phyloP scores from a whole-genome alignment of 768 basidiomycete genomes.

The Pisolithus orientalis region DNA sequence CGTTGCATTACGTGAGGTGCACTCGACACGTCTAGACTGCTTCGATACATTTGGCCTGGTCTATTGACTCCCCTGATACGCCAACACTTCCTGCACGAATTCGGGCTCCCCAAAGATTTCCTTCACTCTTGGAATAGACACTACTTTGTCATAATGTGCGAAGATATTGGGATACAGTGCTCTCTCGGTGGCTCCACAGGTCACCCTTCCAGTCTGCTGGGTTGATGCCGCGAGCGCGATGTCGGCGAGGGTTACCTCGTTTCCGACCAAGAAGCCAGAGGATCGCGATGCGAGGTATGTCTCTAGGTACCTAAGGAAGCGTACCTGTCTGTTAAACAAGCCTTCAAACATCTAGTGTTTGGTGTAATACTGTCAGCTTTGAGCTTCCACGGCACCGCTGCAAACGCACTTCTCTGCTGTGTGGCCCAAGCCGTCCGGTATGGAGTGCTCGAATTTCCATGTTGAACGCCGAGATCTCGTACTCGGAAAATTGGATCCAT shows the following conservation, averaged over 20 bases:
- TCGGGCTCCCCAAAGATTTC: slow-evolving; percentile 10
- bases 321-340: slow-evolving; percentile 14
- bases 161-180: slow-evolving; percentile 19
- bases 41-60: too few species aligned
- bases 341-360: slow-evolving; percentile 12
- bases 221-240: slow-evolving; percentile 17
- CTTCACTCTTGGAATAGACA: slow-evolving; percentile 13
- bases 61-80: slow-evolving; percentile 2
- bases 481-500: slow-evolving; percentile 26
- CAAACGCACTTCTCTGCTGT: slow-evolving; percentile 16
- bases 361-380: neutral
- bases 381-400: neutral
- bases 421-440: slow-evolving; percentile 13
- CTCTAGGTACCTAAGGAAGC: slow-evolving; percentile 19
- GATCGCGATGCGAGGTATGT: slow-evolving; percentile 13
- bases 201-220: slow-evolving; percentile 16
- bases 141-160: slow-evolving; percentile 19
- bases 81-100: slow-evolving; percentile 14
- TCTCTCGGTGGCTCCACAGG: slow-evolving; percentile 23
- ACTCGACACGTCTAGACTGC: too few species aligned
- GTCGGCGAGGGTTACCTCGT: slow-evolving; percentile 21
- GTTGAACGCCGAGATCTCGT: slow-evolving; percentile 18
- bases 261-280: slow-evolving; percentile 18
- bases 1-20: too few species aligned
- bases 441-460: slow-evolving; percentile 14